Base-by-base conservation (phyloP, 2,329 filamentous ascomycete genomes). In the Clonostachys sp. region DNA sequence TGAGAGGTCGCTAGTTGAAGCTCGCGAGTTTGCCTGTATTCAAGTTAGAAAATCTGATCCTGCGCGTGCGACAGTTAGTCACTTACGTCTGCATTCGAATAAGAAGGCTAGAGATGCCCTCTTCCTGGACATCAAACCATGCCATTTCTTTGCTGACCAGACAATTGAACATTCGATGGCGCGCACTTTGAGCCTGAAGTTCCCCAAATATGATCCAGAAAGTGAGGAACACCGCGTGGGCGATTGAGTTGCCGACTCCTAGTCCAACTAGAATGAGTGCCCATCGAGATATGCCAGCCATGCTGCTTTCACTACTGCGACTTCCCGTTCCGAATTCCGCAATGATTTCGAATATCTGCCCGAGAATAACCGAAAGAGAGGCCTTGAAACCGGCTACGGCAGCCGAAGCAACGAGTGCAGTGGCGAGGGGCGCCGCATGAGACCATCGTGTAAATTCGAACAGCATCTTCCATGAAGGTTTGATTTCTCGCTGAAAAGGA, bases 121-220 rank as follows among this genome's bases (percentile, higher is more conserved):
- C 82, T 36, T 80, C 72, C 45, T 84, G 77, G 16, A 75, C 71
- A 61, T 96, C 91, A 58, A 89, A 96, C 91, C 91, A 97, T 42
- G 77, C 74, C 60, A 94, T 80, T 12, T 92, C 81, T 59, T 85
- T 89, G 6, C 71, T 66, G n/a, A 95, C 61, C 35, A 97, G 68
- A 3, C 78, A 78, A 2, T 69, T 57, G 58, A 96, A 96, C 4
- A 94, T 66, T 6, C 67, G 70, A 14, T 75, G 70, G 6, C 90
- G 79, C 7, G 83, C 83, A 42, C 67, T 79, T 34, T 77, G 79
- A 1, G 87, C 89, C 54, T 96, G 89, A 3, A 89, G 57, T 63
- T 96, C 91, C 13, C 91, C 89, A 62, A 94, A 94, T 0, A 78
- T 61, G 33, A 92, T 72, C 83, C 91, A 96, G 1, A 80, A 63